A percentile compares a stretch with the other conserved stretches of the same genome.
These are phyloP conservation scores for Aspergillus melleus DNA, from an alignment of 2,329 filamentous ascomycete genomes.

Conservation along the genomic window DNA sequence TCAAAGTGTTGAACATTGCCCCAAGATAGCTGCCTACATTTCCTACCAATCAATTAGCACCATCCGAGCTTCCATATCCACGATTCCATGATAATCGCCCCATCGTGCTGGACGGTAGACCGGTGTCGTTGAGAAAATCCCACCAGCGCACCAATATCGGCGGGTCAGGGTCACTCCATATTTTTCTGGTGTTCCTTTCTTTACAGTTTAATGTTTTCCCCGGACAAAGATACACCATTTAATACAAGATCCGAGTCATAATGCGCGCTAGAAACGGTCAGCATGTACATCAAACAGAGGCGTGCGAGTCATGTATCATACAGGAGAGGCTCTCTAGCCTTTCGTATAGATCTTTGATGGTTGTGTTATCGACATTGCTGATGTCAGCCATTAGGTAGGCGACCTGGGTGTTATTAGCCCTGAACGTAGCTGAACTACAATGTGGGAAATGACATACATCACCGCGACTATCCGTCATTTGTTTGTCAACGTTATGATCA, in stretches of 20 bases:
- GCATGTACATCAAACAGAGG: neutral
- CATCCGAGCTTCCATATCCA: neutral
- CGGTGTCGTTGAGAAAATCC: conserved; percentile 19
- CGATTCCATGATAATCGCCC: neutral
- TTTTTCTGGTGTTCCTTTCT: neutral
- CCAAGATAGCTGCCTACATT: neutral
- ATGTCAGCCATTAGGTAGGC: conserved; percentile 99
- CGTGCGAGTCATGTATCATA: conserved; percentile 50
- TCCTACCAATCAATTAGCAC: neutral
- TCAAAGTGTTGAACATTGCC: neutral
- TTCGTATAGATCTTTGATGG: conserved; percentile 85
- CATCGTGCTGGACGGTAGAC: neutral
- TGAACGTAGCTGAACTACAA: neutral
- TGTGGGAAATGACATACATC: conserved; percentile 60
- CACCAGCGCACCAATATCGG: neutral
- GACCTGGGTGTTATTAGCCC: conserved; percentile 51
- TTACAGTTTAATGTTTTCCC: neutral
- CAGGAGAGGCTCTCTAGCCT: conserved; percentile 77
- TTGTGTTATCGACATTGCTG: conserved; percentile 74
- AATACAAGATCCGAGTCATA: conserved; percentile 48
- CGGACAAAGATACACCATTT: conserved; percentile 4
- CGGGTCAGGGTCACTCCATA: neutral
- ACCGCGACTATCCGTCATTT: conserved; percentile 93
- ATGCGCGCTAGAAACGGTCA: conserved; percentile 40
- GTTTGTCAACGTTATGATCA: conserved; percentile 97